phyloP scores from a whole-genome alignment of 306 rosid species.

The Trichosanthes cucumerina region DNA sequence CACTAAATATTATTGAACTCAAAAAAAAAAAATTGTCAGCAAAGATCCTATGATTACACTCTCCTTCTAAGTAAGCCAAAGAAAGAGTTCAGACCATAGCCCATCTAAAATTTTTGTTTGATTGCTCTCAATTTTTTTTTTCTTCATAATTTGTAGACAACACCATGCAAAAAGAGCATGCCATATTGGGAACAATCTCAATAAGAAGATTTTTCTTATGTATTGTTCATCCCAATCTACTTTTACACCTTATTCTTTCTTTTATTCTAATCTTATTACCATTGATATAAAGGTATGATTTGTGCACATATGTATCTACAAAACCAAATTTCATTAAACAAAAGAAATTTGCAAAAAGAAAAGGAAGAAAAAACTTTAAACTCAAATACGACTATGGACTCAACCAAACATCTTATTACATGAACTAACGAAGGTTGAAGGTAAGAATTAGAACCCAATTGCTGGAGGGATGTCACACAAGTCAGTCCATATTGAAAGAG shows the following conservation, averaged over 20 bases:
- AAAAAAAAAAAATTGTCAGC: too few species aligned
- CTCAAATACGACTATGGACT: not conserved
- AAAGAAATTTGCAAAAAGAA: not conserved
- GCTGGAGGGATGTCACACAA: too few species aligned
- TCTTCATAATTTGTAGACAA: not conserved
- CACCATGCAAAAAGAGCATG: not conserved
- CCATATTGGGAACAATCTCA: not conserved
- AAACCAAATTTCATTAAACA: not conserved
- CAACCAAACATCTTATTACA: too few species aligned
- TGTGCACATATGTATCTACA: not conserved
- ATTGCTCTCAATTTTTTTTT: not conserved
- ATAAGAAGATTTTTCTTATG: not conserved
- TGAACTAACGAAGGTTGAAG: too few species aligned
- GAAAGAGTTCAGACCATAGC: not conserved
- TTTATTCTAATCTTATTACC: not conserved
- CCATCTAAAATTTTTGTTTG: not conserved
- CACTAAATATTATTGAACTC: too few species aligned
- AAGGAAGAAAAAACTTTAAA: not conserved
- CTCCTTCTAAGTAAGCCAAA: too few species aligned
- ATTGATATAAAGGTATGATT: not conserved
- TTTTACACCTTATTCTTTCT: not conserved
- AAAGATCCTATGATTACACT: too few species aligned
- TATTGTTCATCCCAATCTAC: not conserved
- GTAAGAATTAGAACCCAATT: too few species aligned
- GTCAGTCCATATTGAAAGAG: too few species aligned